Evolutionary conservation across 2,329 filamentous ascomycete species (phyloP).

Genomic region (Cladophialophora psammophila): DNA sequence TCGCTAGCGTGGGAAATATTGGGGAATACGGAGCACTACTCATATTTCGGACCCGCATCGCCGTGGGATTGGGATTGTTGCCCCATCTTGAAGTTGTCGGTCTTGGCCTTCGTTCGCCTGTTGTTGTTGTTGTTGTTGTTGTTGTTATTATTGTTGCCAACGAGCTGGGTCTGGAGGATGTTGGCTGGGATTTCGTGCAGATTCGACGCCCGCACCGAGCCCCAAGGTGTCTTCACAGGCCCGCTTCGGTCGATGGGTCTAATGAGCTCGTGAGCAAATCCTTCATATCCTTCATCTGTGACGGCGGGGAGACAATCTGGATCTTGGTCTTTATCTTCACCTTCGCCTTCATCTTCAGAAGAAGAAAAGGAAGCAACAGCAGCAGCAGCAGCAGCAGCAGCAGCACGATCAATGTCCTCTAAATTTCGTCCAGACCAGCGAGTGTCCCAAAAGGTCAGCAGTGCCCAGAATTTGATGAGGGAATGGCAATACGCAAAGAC

Average conservation of each 20-base stretch:
- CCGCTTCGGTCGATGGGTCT: neutral
- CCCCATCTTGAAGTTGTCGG: too few species aligned
- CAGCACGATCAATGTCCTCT: conserved; percentile 14
- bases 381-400: neutral
- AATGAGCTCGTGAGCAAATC: neutral
- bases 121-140: too few species aligned
- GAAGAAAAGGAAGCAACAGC: neutral
- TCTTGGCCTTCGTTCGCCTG: too few species aligned
- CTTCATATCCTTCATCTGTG: neutral
- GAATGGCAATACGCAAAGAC: conserved; percentile 66
- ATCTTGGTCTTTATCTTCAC: neutral
- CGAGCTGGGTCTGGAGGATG: conserved; percentile 10
- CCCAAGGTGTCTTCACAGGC: conserved; percentile 26
- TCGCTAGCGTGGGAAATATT: too few species aligned
- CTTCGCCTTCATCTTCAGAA: neutral
- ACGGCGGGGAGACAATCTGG: neutral
- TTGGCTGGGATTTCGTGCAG: conserved; percentile 20
- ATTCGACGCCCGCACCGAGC: conserved; percentile 13
- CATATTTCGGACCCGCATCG: too few species aligned
- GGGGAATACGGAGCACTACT: too few species aligned
- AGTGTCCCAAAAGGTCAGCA: conserved; percentile 60
- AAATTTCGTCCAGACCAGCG: conserved; percentile 54
- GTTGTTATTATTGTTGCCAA: too few species aligned
- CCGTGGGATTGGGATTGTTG: too few species aligned
- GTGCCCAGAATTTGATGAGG: conserved; percentile 64